Conservation (phyloP, 345 rosid species). For the Hevea brasiliensis region DNA sequence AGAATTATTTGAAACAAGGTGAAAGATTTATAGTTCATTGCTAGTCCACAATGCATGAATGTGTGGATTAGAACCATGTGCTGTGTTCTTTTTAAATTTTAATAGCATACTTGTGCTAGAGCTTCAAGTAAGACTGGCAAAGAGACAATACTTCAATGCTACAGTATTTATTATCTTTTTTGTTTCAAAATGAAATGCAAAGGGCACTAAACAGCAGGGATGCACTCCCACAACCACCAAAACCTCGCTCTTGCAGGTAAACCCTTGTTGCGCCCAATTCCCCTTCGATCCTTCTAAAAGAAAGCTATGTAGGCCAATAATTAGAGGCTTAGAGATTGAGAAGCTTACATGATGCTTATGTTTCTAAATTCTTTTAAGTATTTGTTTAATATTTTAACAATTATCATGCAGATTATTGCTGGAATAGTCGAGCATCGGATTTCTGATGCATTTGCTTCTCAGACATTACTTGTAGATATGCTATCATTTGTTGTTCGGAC, state of each 20-base stretch:
- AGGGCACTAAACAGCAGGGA: background rate
- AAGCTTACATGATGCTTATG: background rate
- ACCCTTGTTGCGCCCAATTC: background rate
- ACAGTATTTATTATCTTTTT: background rate
- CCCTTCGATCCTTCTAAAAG: background rate
- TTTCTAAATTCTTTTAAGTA: background rate
- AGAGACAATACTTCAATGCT: background rate
- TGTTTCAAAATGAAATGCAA: background rate
- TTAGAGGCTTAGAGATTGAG: no score
- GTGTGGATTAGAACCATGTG: background rate
- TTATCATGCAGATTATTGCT: slow-evolving; percentile 76
- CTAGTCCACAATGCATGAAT: background rate
- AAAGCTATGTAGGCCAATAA: background rate
- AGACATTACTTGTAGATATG: slow-evolving; percentile 75
- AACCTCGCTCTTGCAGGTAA: background rate
- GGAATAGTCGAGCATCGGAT: slow-evolving; percentile 88
- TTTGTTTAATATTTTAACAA: slow-evolving; percentile 18
- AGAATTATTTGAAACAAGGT: no score
- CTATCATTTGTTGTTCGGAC: slow-evolving; percentile 80
- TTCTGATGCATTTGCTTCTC: slow-evolving; percentile 74
- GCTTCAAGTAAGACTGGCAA: background rate
- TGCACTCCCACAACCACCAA: background rate
- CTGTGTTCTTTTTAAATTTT: background rate
- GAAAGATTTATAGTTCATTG: background rate
- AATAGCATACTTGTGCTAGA: background rate